These are phyloP conservation scores for Cercospora citrullina DNA, from an alignment of 2,329 filamentous ascomycete species.

Conservation along the genomic window DNA sequence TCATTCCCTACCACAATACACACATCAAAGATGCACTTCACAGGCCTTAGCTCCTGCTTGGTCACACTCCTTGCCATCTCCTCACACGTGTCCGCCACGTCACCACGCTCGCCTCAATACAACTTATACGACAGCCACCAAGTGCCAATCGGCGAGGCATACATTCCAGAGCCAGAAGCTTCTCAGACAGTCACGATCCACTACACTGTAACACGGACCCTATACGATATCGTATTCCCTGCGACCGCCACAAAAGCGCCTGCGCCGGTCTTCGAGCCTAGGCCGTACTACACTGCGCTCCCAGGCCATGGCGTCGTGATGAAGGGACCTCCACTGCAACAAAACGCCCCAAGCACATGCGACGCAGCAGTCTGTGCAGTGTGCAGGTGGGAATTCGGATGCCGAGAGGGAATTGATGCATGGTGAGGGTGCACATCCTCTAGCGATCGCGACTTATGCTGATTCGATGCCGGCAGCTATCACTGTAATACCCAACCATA, in stretches of 20 bases:
- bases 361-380: constrained; percentile 24
- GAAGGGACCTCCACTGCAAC: constrained; percentile 4
- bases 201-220: constrained; percentile 19
- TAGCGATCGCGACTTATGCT: neutral
- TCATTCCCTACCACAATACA: constrained; percentile 7
- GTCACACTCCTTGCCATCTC: constrained; percentile 7
- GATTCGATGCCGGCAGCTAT: constrained; percentile 10
- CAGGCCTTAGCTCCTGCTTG: neutral
- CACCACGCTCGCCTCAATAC: constrained; percentile 1
- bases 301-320: constrained; percentile 4
- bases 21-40: constrained; percentile 20
- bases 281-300: constrained; percentile 1
- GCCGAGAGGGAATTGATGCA: constrained; percentile 15
- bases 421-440: neutral
- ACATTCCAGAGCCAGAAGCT: constrained; percentile 10
- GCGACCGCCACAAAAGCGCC: constrained; percentile 8
- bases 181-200: constrained; percentile 20
- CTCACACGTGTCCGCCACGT: neutral
- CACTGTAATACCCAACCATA: constrained; percentile 25
- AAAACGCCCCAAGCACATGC: constrained; percentile 13
- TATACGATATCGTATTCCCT: constrained; percentile 23
- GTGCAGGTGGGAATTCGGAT: constrained; percentile 20
- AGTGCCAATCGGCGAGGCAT: constrained; percentile 17
- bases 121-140: constrained; percentile 15
- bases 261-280: neutral